Evolutionary conservation across 116 monocot genomes (phyloP).

Genomic region (Zostera marina): DNA sequence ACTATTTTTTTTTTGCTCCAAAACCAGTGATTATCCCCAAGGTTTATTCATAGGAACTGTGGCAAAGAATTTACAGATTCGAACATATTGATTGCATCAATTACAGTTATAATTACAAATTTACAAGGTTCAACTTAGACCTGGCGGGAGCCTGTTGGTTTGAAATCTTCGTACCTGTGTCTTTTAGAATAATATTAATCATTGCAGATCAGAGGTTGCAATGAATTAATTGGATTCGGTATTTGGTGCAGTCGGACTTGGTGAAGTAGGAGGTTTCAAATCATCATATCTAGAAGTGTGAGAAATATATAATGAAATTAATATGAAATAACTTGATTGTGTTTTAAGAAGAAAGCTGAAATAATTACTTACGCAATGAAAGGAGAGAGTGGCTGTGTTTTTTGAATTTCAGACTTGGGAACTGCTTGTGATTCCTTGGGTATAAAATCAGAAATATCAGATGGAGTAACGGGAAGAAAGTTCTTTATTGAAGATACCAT

Average conservation of each 20-base stretch:
- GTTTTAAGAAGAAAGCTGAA: neutral
- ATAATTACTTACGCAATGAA: neutral
- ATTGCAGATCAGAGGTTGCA: neutral
- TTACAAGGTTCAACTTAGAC: neutral
- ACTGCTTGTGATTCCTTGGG: neutral
- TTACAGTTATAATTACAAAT: neutral
- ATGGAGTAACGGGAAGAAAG: neutral
- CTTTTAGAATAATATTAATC: neutral
- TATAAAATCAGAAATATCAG: neutral
- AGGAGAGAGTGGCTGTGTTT: neutral
- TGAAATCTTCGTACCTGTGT: neutral
- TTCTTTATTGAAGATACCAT: neutral
- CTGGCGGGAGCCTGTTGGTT: neutral
- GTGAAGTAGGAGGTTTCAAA: conserved; percentile 2
- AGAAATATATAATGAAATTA: neutral
- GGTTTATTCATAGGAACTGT: too few relatives aligned
- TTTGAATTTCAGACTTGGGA: neutral
- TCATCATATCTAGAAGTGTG: neutral
- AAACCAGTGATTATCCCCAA: too few relatives aligned
- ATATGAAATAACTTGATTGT: neutral
- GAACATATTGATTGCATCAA: too few relatives aligned
- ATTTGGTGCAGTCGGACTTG: neutral
- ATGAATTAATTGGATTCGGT: neutral
- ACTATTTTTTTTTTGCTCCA: too few relatives aligned
- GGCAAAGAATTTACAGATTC: too few relatives aligned